phyloP scores from a whole-genome alignment of 2,329 filamentous ascomycete genomes.

The Penicillium janthinellum region DNA sequence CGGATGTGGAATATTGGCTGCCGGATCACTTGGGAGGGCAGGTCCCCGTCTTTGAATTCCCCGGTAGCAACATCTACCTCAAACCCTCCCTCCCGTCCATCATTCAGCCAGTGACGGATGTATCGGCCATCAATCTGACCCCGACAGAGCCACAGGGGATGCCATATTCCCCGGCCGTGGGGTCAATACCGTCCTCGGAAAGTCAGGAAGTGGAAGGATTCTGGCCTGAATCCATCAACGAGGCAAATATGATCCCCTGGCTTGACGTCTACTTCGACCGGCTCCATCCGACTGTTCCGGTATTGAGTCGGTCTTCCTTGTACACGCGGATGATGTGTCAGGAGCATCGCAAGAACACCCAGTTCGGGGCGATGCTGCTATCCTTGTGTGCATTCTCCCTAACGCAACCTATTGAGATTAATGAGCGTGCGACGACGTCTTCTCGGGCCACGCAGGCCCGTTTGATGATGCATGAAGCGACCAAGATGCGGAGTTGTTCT shows the following conservation, averaged over 20 bases:
- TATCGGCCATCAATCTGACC: conserved; percentile 24
- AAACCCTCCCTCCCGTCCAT: conserved; percentile 39
- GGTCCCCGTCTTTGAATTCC: conserved; percentile 36
- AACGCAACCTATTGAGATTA: conserved; percentile 49
- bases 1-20: conserved; percentile 39
- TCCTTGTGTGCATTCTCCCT: conserved; percentile 48
- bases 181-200: conserved; percentile 22
- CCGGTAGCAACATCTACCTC: conserved; percentile 40
- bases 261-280: conserved; percentile 50
- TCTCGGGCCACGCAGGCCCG: conserved; percentile 43
- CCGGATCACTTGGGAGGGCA: conserved; percentile 38
- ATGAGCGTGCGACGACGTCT: conserved; percentile 41
- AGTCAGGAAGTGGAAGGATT: conserved; percentile 29
- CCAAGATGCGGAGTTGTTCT: conserved; percentile 47
- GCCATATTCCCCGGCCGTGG: conserved; percentile 23
- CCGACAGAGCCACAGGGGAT: conserved; percentile 22
- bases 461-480: conserved; percentile 47
- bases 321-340: conserved; percentile 46
- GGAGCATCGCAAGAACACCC: conserved; percentile 47
- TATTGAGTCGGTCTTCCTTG: conserved; percentile 44
- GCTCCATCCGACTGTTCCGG: conserved; percentile 46
- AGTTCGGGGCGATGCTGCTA: conserved; percentile 49
- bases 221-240: conserved; percentile 45
- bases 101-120: conserved; percentile 28
- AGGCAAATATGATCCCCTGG: conserved; percentile 46